Evolutionary conservation across 2,329 filamentous ascomycete species (phyloP).

Genomic region (Ambrosiella xylebori): DNA sequence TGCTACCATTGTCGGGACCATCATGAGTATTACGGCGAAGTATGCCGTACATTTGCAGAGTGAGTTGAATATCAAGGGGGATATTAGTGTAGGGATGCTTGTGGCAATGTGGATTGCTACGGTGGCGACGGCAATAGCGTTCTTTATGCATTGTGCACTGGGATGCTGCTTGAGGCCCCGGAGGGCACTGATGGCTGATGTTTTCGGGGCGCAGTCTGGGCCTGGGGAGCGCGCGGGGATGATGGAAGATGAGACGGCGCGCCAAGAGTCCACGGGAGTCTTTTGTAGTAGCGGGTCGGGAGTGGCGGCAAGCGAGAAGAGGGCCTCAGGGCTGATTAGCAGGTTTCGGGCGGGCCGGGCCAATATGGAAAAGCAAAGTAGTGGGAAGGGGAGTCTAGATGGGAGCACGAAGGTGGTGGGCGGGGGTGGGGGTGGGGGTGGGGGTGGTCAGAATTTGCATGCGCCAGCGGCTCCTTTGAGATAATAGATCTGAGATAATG

Average conservation of each 20-base stretch:
- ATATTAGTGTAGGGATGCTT: slow-evolving; percentile 58
- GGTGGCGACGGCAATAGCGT: slow-evolving; percentile 48
- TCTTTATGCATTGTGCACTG: slow-evolving; percentile 55
- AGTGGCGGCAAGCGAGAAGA: background rate
- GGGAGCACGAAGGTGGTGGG: background rate
- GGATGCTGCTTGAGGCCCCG: slow-evolving; percentile 43
- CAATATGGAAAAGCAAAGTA: background rate
- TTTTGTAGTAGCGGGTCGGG: background rate
- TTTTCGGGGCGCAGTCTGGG: background rate
- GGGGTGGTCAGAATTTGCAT: background rate
- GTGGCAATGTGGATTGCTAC: slow-evolving; percentile 79
- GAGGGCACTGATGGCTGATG: slow-evolving; percentile 7
- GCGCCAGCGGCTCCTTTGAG: slow-evolving; percentile 6
- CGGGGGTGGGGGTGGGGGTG: background rate
- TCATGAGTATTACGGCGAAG: slow-evolving; percentile 68
- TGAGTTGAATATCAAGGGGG: slow-evolving; percentile 58
- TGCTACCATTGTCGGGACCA: slow-evolving; percentile 59
- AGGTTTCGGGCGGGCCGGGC: background rate
- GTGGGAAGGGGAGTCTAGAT: background rate
- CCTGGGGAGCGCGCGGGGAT: slow-evolving; percentile 3
- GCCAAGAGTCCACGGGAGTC: slow-evolving; percentile 5
- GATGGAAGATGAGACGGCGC: slow-evolving; percentile 10
- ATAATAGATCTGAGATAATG: slow-evolving; percentile 12
- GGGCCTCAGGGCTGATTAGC: slow-evolving; percentile 1
- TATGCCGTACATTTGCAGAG: slow-evolving; percentile 55